phyloP scores from a whole-genome alignment of 805 yeast species.

The Kodamaea hsintzibuensis region DNA sequence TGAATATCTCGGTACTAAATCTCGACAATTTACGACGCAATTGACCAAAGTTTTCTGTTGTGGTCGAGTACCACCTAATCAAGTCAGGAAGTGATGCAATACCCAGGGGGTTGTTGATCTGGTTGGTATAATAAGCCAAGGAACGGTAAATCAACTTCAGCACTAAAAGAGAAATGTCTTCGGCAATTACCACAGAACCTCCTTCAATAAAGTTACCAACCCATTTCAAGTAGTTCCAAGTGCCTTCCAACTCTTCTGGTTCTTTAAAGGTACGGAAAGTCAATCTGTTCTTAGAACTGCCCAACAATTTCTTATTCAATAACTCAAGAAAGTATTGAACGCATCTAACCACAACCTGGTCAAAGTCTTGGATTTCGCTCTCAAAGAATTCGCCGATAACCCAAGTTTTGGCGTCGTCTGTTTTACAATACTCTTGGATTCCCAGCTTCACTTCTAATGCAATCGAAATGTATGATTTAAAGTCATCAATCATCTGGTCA shows the following conservation, averaged over 20 bases:
- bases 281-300: conserved; percentile 61
- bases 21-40: conserved; percentile 80
- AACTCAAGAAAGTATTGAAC: conserved; percentile 70
- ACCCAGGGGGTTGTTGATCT: conserved; percentile 58
- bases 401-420: conserved; percentile 65
- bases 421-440: conserved; percentile 56
- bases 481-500: conserved; percentile 89
- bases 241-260: conserved; percentile 83
- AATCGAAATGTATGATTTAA: conserved; percentile 70
- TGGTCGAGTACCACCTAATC: conserved; percentile 64
- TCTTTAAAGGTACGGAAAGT: conserved; percentile 85
- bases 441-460: conserved; percentile 76
- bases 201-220: conserved; percentile 78
- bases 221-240: conserved; percentile 76
- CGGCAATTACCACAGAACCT: conserved; percentile 79
- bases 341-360: conserved; percentile 69
- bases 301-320: conserved; percentile 74
- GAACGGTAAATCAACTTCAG: conserved; percentile 68
- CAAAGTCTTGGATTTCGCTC: conserved; percentile 50
- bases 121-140: conserved; percentile 68
- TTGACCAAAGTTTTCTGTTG: conserved; percentile 71
- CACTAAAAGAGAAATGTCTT: conserved; percentile 67
- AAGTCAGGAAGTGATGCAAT: conserved; percentile 36
- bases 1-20: conserved; percentile 65
- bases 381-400: conserved; percentile 64